Conservation (phyloP, 2,329 filamentous ascomycete species). For the Colletotrichum scovillei region DNA sequence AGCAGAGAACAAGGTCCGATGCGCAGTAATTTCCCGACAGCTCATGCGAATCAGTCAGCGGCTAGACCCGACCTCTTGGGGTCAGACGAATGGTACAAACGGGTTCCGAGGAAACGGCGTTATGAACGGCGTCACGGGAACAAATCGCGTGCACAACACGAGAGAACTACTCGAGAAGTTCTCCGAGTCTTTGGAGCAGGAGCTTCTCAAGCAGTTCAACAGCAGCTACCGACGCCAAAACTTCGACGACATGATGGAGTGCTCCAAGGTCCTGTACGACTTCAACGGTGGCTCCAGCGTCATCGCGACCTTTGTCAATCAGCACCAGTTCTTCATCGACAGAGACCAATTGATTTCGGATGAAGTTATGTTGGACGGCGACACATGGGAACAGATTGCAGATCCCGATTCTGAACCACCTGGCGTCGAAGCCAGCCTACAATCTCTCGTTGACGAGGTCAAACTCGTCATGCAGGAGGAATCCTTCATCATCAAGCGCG, state of each 20-base stretch:
- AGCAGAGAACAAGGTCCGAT: conserved; percentile 92
- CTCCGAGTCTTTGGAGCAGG: conserved; percentile 93
- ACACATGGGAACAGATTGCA: conserved; percentile 90
- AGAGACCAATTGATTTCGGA: conserved; percentile 91
- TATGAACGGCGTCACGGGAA: conserved; percentile 58
- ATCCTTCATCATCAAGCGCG: conserved; percentile 94
- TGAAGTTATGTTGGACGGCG: conserved; percentile 79
- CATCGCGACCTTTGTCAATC: conserved; percentile 96
- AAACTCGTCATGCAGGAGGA: conserved; percentile 97
- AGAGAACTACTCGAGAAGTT: conserved; percentile 96
- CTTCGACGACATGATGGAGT: conserved; percentile 98
- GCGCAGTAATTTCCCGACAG: conserved; percentile 93
- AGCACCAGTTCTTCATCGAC: conserved; percentile 99
- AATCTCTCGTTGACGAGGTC: conserved; percentile 93
- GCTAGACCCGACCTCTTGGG: conserved; percentile 82
- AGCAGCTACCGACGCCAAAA: conserved; percentile 95
- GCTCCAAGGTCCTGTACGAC: conserved; percentile 90
- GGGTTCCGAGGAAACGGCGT: conserved; percentile 60
- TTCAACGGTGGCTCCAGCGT: conserved; percentile 97
- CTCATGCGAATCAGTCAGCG: conserved; percentile 93
- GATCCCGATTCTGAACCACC: conserved; percentile 95
- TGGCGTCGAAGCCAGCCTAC: conserved; percentile 89
- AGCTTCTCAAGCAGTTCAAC: conserved; percentile 95
- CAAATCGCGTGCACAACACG: conserved; percentile 69
- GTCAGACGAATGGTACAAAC: conserved; percentile 68